These are phyloP conservation scores for Jacaranda mimosifolia DNA, from an alignment of 257 asterid species.

Conservation along the genomic window DNA sequence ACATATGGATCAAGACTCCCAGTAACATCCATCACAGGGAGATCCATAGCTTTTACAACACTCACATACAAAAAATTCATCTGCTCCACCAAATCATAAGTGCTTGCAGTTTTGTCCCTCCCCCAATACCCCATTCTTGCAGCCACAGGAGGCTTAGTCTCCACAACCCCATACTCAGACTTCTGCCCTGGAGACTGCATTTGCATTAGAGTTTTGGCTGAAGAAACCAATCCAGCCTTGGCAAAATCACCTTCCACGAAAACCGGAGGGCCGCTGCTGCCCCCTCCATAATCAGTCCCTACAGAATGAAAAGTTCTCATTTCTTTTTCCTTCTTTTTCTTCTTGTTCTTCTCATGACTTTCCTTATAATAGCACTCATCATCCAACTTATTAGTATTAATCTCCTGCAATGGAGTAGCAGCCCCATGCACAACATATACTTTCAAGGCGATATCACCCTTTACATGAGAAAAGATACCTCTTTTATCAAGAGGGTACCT, in stretches of 20 bases:
- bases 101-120: conserved; percentile 86
- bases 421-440: conserved; percentile 50
- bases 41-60: conserved; percentile 84
- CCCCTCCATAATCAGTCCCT: conserved; percentile 45
- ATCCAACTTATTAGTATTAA: conserved; percentile 36
- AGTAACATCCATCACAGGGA: conserved; percentile 73
- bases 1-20: conserved; percentile 95
- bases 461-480: conserved; percentile 78
- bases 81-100: conserved; percentile 91
- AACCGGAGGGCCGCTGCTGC: conserved; percentile 29
- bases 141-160: conserved; percentile 88
- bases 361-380: conserved; percentile 45
- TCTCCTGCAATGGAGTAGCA: conserved; percentile 48
- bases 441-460: conserved; percentile 75
- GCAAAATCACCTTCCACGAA: no score
- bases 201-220: conserved; percentile 58
- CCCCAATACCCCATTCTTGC: conserved; percentile 96
- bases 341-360: conserved; percentile 37
- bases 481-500: conserved; percentile 92
- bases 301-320: conserved; percentile 68
- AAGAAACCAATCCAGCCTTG: no score
- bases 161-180: conserved; percentile 84
- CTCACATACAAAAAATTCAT: conserved; percentile 72
- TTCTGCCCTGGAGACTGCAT: conserved; percentile 67
- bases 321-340: conserved; percentile 67